phyloP scores from a whole-genome alignment of 148 eudicot species.

The Vaccinium vitisidaea region DNA sequence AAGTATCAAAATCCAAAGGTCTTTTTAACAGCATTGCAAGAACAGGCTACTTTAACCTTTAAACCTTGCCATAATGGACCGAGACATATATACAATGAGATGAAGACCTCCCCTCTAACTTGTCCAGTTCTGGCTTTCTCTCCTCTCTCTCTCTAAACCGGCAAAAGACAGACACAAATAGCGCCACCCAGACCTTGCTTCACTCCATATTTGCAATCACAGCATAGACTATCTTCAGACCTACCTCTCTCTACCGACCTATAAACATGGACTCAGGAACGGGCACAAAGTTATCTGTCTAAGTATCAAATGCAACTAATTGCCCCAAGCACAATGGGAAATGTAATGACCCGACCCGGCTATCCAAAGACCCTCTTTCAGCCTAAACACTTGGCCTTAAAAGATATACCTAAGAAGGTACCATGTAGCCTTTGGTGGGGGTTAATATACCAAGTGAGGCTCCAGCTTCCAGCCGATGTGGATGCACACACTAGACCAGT shows the following conservation, averaged over 20 bases:
- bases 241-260: not conserved
- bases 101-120: not conserved
- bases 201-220: not conserved
- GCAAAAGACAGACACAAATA: not conserved
- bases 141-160: not conserved
- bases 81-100: not conserved
- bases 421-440: not conserved
- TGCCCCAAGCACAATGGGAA: not conserved
- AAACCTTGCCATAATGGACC: not conserved
- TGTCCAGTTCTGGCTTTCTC: not conserved
- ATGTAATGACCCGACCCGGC: not conserved
- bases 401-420: not conserved
- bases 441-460: not conserved
- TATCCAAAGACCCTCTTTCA: not conserved
- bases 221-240: not conserved
- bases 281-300: not conserved
- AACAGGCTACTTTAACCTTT: not conserved
- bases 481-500: not conserved
- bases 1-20: not conserved
- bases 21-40: not conserved
- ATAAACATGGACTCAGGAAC: not conserved
- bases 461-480: not conserved
- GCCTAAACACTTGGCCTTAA: constrained; percentile 4
- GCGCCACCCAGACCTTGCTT: not conserved
- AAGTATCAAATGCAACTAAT: not conserved